Conservation (phyloP, 2,329 filamentous ascomycete genomes). For the Colletotrichum siamense region DNA sequence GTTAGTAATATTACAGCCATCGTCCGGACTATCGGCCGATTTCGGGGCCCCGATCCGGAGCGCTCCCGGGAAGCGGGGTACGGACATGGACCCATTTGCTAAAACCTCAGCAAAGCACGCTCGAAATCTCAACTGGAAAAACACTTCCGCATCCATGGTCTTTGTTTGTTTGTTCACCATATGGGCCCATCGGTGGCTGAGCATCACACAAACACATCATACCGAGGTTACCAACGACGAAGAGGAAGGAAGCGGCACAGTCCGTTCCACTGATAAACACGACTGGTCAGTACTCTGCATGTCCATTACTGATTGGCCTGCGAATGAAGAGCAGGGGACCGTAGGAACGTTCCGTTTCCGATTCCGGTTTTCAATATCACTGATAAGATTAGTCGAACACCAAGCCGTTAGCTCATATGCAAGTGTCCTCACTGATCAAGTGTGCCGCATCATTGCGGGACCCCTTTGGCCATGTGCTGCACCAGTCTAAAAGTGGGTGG, state of each 20-base stretch:
- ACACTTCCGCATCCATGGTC: neutral
- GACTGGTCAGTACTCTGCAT: neutral
- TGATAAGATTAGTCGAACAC: neutral
- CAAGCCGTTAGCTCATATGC: neutral
- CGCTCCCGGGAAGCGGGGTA: neutral
- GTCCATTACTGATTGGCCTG: neutral
- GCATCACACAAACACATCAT: neutral
- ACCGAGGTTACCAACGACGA: neutral
- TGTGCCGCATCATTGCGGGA: neutral
- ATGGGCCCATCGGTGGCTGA: neutral
- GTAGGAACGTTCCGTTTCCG: neutral
- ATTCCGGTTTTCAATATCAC: neutral
- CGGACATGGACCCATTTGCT: neutral
- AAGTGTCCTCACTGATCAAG: neutral
- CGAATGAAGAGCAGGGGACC: neutral
- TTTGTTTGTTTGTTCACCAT: neutral
- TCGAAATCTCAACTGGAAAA: neutral
- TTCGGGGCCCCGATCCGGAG: neutral
- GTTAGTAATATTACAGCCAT: neutral
- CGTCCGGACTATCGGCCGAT: neutral
- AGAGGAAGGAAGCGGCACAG: neutral
- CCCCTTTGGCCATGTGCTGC: neutral
- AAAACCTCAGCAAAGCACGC: neutral
- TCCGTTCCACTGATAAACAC: neutral
- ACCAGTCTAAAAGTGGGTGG: neutral